Percentiles rank a stretch among this genome's conserved stretches.
These are phyloP conservation scores for Sarocladiaceae sp. DNA, from an alignment of 2,329 filamentous ascomycete species.

Conservation along the genomic window DNA sequence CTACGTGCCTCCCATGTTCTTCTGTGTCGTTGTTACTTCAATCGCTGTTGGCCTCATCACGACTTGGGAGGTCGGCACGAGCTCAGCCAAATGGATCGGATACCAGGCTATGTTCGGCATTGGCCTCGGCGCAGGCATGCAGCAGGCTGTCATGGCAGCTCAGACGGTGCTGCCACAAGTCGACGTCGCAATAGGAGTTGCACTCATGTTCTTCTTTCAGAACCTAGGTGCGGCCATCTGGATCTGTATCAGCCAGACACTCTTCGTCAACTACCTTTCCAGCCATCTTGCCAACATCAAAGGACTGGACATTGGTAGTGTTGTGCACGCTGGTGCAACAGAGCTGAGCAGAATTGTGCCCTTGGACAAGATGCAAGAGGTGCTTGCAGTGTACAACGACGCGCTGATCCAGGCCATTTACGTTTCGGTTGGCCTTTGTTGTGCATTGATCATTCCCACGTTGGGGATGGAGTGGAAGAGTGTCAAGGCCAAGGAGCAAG, in stretches of 20 bases:
- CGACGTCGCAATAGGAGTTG: slow-evolving; percentile 38
- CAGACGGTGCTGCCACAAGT: slow-evolving; percentile 37
- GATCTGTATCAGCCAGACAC: slow-evolving; percentile 37
- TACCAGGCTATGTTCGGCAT: slow-evolving; percentile 32
- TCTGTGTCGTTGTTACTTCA: slow-evolving; percentile 17
- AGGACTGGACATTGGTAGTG: slow-evolving; percentile 15
- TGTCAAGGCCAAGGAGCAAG: slow-evolving; percentile 13
- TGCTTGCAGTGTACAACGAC: slow-evolving; percentile 48
- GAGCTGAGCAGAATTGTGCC: slow-evolving; percentile 48
- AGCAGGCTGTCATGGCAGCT: slow-evolving; percentile 39
- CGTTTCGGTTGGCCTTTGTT: not conserved
- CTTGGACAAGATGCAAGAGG: slow-evolving; percentile 8
- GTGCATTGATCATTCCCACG: slow-evolving; percentile 8
- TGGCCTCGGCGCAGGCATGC: slow-evolving; percentile 36
- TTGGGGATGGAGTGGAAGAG: slow-evolving; percentile 15
- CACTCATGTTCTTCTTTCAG: slow-evolving; percentile 40
- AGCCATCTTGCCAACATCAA: not conserved
- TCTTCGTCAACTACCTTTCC: slow-evolving; percentile 23
- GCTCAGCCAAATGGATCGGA: slow-evolving; percentile 13
- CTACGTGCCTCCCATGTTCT: slow-evolving; percentile 48
- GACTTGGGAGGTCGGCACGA: not conserved
- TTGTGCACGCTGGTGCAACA: slow-evolving; percentile 44
- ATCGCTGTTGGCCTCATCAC: slow-evolving; percentile 33
- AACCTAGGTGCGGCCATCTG: slow-evolving; percentile 39
- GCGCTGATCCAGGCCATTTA: slow-evolving; percentile 52